Conservation (phyloP, 768 basidiomycete genomes). For the Kwoniella dendrophila region DNA sequence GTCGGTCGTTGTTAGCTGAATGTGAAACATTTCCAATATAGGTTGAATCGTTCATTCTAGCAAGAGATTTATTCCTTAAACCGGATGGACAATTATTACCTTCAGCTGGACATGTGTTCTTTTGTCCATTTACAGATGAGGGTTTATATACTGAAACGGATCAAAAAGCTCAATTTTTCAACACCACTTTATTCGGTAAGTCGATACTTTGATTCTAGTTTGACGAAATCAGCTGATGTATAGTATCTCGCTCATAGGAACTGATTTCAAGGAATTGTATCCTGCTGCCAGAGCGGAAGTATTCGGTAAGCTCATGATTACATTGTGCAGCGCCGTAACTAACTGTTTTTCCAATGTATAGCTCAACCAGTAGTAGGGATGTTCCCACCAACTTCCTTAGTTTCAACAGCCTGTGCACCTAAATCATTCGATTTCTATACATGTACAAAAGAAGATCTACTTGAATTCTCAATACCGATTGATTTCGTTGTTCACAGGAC, state of each 20-base stretch:
- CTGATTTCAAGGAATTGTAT: constrained; percentile 50
- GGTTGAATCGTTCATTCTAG: constrained; percentile 54
- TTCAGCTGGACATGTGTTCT: constrained; percentile 49
- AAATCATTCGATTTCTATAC: constrained; percentile 54
- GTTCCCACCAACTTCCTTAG: constrained; percentile 48
- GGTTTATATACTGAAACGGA: constrained; percentile 52
- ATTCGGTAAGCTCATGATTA: constrained; percentile 40
- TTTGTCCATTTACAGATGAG: constrained; percentile 51
- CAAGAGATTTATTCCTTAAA: constrained; percentile 53
- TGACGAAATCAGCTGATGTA: constrained; percentile 12
- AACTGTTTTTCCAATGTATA: constrained; percentile 15
- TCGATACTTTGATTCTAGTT: background rate
- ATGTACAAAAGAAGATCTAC: constrained; percentile 39
- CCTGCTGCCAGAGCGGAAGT: constrained; percentile 47
- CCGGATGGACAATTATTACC: constrained; percentile 51
- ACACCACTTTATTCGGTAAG: constrained; percentile 50
- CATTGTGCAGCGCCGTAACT: background rate
- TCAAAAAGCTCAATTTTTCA: constrained; percentile 54
- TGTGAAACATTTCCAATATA: constrained; percentile 1
- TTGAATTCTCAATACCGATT: constrained; percentile 49
- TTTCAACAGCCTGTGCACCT: constrained; percentile 43
- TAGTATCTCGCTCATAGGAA: constrained; percentile 22
- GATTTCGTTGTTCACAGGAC: constrained; percentile 48
- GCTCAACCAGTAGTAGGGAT: constrained; percentile 54
- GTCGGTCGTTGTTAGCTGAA: background rate